A percentile compares a stretch with the other conserved stretches of the same genome.
These are phyloP conservation scores for Naganishia antarctica DNA, from an alignment of 768 basidiomycete species.

Conservation along the genomic window DNA sequence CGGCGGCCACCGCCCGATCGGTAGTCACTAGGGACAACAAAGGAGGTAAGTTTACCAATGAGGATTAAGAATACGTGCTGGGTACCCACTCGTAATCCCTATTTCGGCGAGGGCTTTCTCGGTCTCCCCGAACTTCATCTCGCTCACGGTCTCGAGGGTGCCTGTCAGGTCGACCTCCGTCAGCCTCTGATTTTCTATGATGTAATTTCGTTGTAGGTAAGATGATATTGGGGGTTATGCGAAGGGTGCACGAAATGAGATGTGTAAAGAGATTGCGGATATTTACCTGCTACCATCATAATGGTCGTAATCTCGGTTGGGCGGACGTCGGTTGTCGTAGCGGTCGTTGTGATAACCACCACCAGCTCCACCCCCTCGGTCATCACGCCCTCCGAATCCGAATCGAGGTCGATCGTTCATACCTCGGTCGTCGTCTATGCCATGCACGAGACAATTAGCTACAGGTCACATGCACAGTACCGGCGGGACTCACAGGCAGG, in stretches of 20 bases:
- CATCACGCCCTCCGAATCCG: constrained; percentile 35
- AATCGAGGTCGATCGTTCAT: constrained; percentile 16
- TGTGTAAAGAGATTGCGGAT: neutral
- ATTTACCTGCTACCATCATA: constrained; percentile 23
- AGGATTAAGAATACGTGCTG: neutral
- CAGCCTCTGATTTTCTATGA: neutral
- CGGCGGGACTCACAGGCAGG: constrained; percentile 25
- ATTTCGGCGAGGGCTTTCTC: constrained; percentile 32
- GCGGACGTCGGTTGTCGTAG: constrained; percentile 25
- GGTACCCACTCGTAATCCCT: constrained; percentile 39
- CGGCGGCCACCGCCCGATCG: constrained; percentile 32
- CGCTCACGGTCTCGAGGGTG: constrained; percentile 13
- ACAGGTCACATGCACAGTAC: constrained; percentile 20
- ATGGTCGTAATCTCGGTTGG: constrained; percentile 14
- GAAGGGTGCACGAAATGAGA: neutral
- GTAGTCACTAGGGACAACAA: neutral
- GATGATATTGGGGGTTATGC: neutral
- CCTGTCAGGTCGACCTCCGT: constrained; percentile 11
- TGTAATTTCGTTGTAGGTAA: neutral
- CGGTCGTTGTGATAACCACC: constrained; percentile 40
- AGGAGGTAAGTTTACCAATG: neutral
- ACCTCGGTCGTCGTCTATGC: constrained; percentile 25
- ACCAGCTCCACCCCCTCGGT: constrained; percentile 30
- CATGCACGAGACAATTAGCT: neutral
- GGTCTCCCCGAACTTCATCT: constrained; percentile 19